Evolutionary conservation across 2,329 filamentous ascomycete species (phyloP).

Genomic region (Rutstroemia sp.): DNA sequence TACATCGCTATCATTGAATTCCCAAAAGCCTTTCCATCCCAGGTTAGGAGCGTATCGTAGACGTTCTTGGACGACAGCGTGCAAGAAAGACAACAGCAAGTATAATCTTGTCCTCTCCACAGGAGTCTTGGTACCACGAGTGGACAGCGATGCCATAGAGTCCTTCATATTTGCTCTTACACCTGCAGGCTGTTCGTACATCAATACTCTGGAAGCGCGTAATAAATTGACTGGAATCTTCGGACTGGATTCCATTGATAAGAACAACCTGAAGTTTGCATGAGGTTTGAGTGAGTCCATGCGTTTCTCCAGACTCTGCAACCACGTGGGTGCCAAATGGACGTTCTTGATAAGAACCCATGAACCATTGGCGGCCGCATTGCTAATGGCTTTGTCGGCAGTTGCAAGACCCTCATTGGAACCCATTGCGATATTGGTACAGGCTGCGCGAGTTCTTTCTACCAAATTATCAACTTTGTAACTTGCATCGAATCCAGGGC

Average conservation of each 20-base stretch:
- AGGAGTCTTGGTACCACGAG: slow-evolving; percentile 69
- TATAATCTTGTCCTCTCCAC: slow-evolving; percentile 89
- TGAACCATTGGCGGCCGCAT: slow-evolving; percentile 81
- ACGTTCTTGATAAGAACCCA: slow-evolving; percentile 99
- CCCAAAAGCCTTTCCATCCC: slow-evolving; percentile 99
- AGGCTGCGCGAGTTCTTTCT: slow-evolving; percentile 71
- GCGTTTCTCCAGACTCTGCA: slow-evolving; percentile 94
- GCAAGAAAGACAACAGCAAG: slow-evolving; percentile 84
- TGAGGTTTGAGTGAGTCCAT: slow-evolving; percentile 94
- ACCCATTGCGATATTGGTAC: slow-evolving; percentile 98
- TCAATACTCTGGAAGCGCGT: slow-evolving; percentile 85
- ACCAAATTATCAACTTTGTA: slow-evolving; percentile 98
- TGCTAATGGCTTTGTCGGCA: slow-evolving; percentile 91
- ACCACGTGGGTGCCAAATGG: slow-evolving; percentile 89
- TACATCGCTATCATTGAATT: slow-evolving; percentile 98
- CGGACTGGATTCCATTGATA: slow-evolving; percentile 94
- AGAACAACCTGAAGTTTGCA: slow-evolving; percentile 84
- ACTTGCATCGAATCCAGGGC: slow-evolving; percentile 92
- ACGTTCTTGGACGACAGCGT: slow-evolving; percentile 92
- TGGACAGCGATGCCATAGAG: slow-evolving; percentile 75
- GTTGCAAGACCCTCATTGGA: slow-evolving; percentile 89
- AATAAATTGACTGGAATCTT: slow-evolving; percentile 97
- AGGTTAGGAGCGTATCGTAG: slow-evolving; percentile 88
- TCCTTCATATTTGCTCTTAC: slow-evolving; percentile 98
- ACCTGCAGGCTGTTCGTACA: slow-evolving; percentile 97